Conservation (phyloP, 371 early-diverging fungal genomes). For the Thermomucor indicae-seudaticae region DNA sequence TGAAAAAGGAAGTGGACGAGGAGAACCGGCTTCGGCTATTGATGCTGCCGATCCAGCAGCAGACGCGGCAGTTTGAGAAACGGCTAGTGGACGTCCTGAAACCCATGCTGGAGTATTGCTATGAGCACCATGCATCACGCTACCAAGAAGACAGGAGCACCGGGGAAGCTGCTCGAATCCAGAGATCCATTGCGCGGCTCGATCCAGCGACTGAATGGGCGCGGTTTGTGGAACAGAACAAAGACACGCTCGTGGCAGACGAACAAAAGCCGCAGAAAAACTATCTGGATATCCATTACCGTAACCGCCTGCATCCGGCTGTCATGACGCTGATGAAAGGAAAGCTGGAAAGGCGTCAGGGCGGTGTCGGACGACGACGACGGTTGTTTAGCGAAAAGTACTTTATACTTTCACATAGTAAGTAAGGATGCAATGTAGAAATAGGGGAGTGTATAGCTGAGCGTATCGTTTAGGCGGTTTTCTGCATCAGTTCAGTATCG, state of each 20-base stretch:
- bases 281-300: slow-evolving; percentile 33
- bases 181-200: slow-evolving; percentile 16
- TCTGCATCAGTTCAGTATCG: slow-evolving; percentile 34
- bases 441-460: neutral
- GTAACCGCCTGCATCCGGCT: slow-evolving; percentile 31
- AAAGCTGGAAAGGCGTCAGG: slow-evolving; percentile 19
- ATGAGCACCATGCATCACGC: slow-evolving; percentile 10
- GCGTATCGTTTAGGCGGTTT: slow-evolving; percentile 27
- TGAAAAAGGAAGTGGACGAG: slow-evolving; percentile 39
- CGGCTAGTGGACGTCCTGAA: slow-evolving; percentile 16
- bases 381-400: slow-evolving; percentile 25
- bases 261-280: slow-evolving; percentile 14
- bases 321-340: slow-evolving; percentile 39
- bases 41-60: slow-evolving; percentile 30
- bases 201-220: slow-evolving; percentile 31
- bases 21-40: slow-evolving; percentile 31
- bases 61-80: slow-evolving; percentile 17
- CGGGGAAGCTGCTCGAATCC: slow-evolving; percentile 15
- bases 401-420: slow-evolving; percentile 40
- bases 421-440: neutral
- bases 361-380: slow-evolving; percentile 28
- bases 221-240: slow-evolving; percentile 17
- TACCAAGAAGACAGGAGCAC: slow-evolving; percentile 12
- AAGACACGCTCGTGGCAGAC: slow-evolving; percentile 26
- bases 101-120: slow-evolving; percentile 21